A percentile compares a stretch with the other conserved stretches of the same genome.
These are phyloP conservation scores for Phytophthora cactorum DNA, from an alignment of 352 stramenopile genomes.

Conservation along the genomic window DNA sequence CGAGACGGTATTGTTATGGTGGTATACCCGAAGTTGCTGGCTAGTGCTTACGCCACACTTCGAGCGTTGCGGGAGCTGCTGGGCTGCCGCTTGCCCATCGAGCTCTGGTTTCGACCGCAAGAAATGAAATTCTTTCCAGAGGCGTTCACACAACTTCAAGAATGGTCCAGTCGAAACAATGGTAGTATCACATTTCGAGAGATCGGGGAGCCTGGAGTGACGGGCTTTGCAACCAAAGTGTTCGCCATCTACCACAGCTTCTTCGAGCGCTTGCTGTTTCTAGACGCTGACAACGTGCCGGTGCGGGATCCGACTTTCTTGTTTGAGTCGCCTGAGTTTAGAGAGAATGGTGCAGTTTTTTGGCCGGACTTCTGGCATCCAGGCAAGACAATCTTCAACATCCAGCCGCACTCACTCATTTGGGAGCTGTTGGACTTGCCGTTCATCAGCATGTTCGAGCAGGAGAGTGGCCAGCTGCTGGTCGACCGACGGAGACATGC, in stretches of 20 bases:
- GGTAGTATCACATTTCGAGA: constrained; percentile 30
- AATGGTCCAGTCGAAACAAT: constrained; percentile 29
- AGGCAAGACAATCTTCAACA: constrained; percentile 62
- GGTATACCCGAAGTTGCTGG: constrained; percentile 54
- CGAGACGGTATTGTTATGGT: constrained; percentile 56
- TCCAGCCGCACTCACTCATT: constrained; percentile 53
- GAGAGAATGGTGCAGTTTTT: constrained; percentile 53
- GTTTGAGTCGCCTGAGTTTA: constrained; percentile 47
- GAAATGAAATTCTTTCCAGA: constrained; percentile 39
- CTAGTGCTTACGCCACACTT: constrained; percentile 45
- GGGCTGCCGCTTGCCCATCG: constrained; percentile 49
- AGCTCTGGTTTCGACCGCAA: constrained; percentile 51
- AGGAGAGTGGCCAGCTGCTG: constrained; percentile 66
- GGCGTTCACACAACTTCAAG: constrained; percentile 27
- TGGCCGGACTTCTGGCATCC: constrained; percentile 80
- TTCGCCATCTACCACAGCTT: constrained; percentile 54
- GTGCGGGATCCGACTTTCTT: constrained; percentile 55
- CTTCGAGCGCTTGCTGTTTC: constrained; percentile 53
- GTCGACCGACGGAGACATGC: constrained; percentile 43
- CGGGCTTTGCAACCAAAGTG: constrained; percentile 56
- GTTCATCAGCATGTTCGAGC: constrained; percentile 67
- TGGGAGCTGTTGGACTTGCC: constrained; percentile 58
- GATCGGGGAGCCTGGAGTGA: constrained; percentile 37
- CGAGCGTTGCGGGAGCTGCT: constrained; percentile 36
- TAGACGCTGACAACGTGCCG: constrained; percentile 64